Evolutionary conservation across 179 eudicot genomes (phyloP).

Genomic region (Drosera spatulata): DNA sequence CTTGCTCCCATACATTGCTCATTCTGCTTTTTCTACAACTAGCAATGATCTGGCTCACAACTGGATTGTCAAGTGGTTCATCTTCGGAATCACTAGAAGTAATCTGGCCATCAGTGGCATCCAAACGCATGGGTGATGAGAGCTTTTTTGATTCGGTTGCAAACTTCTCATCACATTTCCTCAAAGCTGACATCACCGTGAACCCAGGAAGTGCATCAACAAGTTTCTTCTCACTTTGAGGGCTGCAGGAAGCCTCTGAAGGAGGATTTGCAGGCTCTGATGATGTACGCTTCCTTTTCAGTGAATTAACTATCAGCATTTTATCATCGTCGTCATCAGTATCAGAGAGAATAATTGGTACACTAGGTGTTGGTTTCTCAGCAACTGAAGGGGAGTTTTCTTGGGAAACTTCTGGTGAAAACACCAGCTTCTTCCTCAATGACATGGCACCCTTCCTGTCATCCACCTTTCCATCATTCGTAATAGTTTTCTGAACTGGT

Average conservation of each 20-base stretch:
- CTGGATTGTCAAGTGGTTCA: constrained; percentile 1
- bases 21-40: background rate
- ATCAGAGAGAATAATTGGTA: constrained; percentile 12
- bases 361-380: constrained; percentile 1
- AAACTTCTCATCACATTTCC: background rate
- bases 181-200: background rate
- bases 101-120: too few species aligned
- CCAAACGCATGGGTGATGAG: background rate
- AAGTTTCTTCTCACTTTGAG: constrained; percentile 2
- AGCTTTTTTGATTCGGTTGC: background rate
- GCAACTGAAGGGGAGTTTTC: constrained; percentile 6
- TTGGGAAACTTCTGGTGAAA: constrained; percentile 1
- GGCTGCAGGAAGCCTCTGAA: background rate
- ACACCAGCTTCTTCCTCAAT: constrained; percentile 1
- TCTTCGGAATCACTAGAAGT: constrained; percentile 2
- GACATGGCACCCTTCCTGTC: background rate
- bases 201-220: background rate
- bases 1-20: background rate
- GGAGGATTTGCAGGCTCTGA: background rate
- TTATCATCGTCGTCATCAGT: constrained; percentile 19
- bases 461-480: constrained; percentile 4
- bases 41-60: background rate
- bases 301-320: background rate
- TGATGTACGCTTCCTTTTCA: constrained; percentile 8
- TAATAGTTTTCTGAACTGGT: background rate